Conservation (phyloP, 139 green algal species). For the Zygnema cylindricum region DNA sequence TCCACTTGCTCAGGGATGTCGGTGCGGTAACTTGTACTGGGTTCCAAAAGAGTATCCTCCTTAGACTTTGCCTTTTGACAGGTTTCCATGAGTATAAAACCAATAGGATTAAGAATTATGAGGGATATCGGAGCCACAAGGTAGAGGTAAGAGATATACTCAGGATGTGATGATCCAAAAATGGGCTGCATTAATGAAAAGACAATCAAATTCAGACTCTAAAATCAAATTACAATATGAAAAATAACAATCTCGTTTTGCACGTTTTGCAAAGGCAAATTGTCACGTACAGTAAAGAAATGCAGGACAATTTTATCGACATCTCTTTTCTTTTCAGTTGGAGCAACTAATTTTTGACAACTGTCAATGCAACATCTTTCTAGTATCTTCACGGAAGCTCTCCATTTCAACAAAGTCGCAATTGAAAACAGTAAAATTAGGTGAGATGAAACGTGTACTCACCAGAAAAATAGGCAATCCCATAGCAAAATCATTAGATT, state of each 20-base stretch:
- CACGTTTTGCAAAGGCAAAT: too few relatives aligned
- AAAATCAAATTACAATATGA: too few relatives aligned
- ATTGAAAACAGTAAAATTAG: neutral
- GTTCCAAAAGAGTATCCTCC: too few relatives aligned
- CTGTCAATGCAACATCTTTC: neutral
- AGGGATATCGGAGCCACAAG: slow-evolving; percentile 45
- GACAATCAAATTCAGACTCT: too few relatives aligned
- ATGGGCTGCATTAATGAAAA: too few relatives aligned
- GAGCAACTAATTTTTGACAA: neutral
- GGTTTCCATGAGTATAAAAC: slow-evolving; percentile 34
- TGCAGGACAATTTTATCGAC: too few relatives aligned
- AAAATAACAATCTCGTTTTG: too few relatives aligned
- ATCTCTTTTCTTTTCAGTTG: slow-evolving; percentile 2
- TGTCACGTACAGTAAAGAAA: too few relatives aligned
- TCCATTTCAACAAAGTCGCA: neutral
- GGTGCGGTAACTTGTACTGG: too few relatives aligned
- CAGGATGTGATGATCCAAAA: slow-evolving; percentile 19
- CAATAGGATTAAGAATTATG: slow-evolving; percentile 26
- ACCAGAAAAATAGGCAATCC: slow-evolving; percentile 40
- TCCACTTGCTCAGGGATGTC: too few relatives aligned
- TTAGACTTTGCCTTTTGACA: neutral
- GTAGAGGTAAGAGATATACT: slow-evolving; percentile 44
- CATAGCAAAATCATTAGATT: slow-evolving; percentile 50
- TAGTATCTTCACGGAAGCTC: neutral
- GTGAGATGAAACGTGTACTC: neutral